Evolutionary conservation across 257 asterid species (phyloP).

Genomic region (Solanum virginianum): DNA sequence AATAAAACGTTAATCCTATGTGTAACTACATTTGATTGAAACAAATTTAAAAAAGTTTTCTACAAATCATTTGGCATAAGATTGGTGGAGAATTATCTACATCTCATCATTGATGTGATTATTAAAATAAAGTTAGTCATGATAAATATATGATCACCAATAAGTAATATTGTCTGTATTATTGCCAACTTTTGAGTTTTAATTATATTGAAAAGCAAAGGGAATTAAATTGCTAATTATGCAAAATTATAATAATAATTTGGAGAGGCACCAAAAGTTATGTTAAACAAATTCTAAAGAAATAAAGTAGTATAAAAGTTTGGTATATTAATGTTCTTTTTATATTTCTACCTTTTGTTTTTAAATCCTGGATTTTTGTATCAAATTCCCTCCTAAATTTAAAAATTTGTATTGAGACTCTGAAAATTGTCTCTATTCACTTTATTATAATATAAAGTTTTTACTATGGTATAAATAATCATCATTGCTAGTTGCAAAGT

Average conservation of each 20-base stretch:
- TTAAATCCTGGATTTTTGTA: neutral
- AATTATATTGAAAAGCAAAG: neutral
- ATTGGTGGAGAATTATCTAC: neutral
- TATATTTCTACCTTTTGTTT: neutral
- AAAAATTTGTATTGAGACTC: neutral
- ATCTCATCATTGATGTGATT: neutral
- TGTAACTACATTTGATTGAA: neutral
- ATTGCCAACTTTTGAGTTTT: neutral
- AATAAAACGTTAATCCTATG: neutral
- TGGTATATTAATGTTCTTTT: neutral
- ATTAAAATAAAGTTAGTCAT: neutral
- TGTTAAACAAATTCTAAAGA: neutral
- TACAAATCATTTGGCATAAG: neutral
- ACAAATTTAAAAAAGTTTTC: neutral
- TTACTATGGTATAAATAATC: neutral
- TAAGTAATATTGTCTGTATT: neutral
- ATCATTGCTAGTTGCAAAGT: neutral
- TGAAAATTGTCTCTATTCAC: neutral
- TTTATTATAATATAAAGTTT: neutral
- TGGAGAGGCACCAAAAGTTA: neutral
- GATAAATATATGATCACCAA: neutral
- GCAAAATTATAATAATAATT: neutral
- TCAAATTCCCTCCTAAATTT: constrained; percentile 1
- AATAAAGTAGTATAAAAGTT: neutral
- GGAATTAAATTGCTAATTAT: neutral